Evolutionary conservation across 2,329 filamentous ascomycete species (phyloP).

Genomic region (Aspergillus pseudotamarii): DNA sequence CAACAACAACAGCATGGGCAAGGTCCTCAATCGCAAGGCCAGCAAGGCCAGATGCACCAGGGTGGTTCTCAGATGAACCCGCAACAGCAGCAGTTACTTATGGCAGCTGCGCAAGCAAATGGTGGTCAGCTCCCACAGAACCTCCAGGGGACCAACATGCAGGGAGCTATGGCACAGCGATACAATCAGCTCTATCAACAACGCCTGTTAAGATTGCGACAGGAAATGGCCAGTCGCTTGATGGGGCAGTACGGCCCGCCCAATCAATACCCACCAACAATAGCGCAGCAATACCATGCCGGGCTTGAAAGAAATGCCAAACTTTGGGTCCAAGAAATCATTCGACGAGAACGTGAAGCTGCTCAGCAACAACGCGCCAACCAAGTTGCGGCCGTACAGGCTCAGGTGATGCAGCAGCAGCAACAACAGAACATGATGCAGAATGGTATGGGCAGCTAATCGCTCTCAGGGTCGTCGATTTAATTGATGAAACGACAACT

Average conservation of each 20-base stretch:
- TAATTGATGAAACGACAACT: not conserved
- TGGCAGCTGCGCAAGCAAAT: constrained; percentile 44
- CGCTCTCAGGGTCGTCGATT: not conserved
- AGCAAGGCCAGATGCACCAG: constrained; percentile 33
- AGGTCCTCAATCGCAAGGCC: constrained; percentile 19
- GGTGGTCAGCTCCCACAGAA: constrained; percentile 38
- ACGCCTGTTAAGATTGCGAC: constrained; percentile 36
- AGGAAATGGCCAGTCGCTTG: constrained; percentile 41
- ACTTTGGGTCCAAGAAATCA: constrained; percentile 40
- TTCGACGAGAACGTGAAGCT: constrained; percentile 41
- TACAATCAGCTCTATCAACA: constrained; percentile 42
- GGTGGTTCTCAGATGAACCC: constrained; percentile 38
- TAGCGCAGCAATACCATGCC: constrained; percentile 40
- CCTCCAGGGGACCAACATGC: constrained; percentile 31
- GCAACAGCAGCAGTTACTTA: constrained; percentile 41
- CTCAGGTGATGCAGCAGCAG: constrained; percentile 39
- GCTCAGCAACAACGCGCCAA: constrained; percentile 35
- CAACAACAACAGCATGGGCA: constrained; percentile 35
- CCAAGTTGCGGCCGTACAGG: constrained; percentile 36
- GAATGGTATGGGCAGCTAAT: constrained; percentile 41
- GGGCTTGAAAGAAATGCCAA: constrained; percentile 43
- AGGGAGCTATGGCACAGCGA: constrained; percentile 32
- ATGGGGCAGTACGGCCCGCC: constrained; percentile 44
- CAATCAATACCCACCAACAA: constrained; percentile 40
- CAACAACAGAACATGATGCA: constrained; percentile 48